These are phyloP conservation scores for Solanum tarapatanum DNA, from an alignment of 257 asterid species.

Conservation along the genomic window DNA sequence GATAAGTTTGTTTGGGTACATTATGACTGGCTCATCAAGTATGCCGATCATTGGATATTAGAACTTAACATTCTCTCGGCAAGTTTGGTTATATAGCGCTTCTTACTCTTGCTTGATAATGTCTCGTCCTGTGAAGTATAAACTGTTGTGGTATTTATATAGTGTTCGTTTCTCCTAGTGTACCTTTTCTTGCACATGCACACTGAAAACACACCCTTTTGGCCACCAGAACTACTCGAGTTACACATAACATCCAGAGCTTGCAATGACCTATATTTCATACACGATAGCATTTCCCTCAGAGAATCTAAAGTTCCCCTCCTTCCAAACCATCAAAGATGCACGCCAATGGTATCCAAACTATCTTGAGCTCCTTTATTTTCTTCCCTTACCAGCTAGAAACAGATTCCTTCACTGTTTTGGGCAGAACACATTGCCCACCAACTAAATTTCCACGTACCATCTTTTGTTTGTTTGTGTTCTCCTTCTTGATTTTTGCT, in stretches of 20 bases:
- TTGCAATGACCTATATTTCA: background rate
- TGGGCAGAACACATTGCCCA: background rate
- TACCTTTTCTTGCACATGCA: background rate
- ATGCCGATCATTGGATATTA: background rate
- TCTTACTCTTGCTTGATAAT: background rate
- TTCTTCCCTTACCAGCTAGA: background rate
- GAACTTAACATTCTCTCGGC: background rate
- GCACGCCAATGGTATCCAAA: background rate
- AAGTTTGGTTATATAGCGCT: background rate
- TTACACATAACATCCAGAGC: background rate
- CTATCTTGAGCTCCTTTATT: background rate
- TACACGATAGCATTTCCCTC: background rate
- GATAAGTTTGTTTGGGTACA: background rate
- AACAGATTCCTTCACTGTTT: background rate
- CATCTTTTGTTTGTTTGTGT: background rate
- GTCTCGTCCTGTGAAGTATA: background rate
- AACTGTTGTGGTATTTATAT: background rate
- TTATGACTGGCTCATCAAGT: background rate
- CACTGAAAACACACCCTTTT: background rate
- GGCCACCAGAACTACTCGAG: background rate
- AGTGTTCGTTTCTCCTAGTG: background rate
- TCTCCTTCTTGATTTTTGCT: background rate
- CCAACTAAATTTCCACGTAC: background rate
- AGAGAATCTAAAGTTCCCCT: background rate
- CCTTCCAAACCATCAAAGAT: background rate